Conservation (phyloP, 768 basidiomycete genomes). For the Fistulinella prunicolor region DNA sequence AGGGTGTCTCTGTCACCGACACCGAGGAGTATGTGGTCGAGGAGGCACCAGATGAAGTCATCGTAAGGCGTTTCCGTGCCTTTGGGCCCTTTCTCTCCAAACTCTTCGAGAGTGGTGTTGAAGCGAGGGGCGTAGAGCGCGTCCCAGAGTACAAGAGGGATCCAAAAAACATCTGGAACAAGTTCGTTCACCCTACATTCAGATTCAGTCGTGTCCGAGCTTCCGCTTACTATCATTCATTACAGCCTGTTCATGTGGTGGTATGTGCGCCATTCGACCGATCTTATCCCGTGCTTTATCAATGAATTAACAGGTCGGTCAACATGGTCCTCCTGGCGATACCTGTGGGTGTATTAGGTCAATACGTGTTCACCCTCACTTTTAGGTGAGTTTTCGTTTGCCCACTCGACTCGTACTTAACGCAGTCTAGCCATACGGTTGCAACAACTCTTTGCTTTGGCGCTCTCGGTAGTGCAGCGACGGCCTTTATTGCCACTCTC, state of each 20-base stretch:
- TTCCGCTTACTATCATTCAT: neutral
- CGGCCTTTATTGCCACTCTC: slow-evolving; percentile 51
- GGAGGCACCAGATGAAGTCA: slow-evolving; percentile 25
- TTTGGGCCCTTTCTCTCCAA: slow-evolving; percentile 33
- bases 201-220: neutral
- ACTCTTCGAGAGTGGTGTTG: slow-evolving; percentile 48
- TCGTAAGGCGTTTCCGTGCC: slow-evolving; percentile 30
- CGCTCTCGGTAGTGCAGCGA: slow-evolving; percentile 40
- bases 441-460: slow-evolving; percentile 47
- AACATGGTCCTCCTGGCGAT: slow-evolving; percentile 47
- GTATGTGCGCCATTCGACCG: slow-evolving; percentile 19
- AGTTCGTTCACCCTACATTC: slow-evolving; percentile 27
- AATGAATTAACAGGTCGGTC: slow-evolving; percentile 37
- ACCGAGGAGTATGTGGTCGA: slow-evolving; percentile 14
- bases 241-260: slow-evolving; percentile 46
- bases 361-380: slow-evolving; percentile 47
- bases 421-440: slow-evolving; percentile 37
- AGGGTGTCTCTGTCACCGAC: neutral
- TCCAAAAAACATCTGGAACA: slow-evolving; percentile 43
- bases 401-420: neutral
- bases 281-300: neutral
- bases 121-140: slow-evolving; percentile 54
- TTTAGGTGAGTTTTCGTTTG: slow-evolving; percentile 35
- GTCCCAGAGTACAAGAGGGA: slow-evolving; percentile 49
- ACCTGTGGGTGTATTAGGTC: slow-evolving; percentile 48